These are phyloP conservation scores for Hibiscus tridactylites DNA, from an alignment of 345 rosid genomes.

Conservation along the genomic window DNA sequence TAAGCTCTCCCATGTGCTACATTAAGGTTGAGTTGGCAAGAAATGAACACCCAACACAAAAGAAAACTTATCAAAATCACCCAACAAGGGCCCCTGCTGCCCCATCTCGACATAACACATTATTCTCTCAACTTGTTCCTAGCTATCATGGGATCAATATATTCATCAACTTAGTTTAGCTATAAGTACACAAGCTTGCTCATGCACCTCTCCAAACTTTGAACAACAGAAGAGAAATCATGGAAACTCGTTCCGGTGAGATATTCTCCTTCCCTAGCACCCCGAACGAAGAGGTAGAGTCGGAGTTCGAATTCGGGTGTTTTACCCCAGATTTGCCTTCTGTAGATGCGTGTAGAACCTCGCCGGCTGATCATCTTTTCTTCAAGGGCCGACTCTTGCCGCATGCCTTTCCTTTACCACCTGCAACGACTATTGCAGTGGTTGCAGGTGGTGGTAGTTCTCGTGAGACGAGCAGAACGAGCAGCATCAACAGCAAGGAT, in stretches of 20 bases:
- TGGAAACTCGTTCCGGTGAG: conserved; percentile 3
- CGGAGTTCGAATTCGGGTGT: conserved; percentile 66
- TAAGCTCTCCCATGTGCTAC: conserved; percentile 6
- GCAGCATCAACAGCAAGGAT: conserved; percentile 48
- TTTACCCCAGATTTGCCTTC: conserved; percentile 56
- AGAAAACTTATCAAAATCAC: not conserved
- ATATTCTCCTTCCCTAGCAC: conserved; percentile 42
- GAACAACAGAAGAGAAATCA: not conserved
- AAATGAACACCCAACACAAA: not conserved
- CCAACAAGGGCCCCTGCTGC: conserved; percentile 8
- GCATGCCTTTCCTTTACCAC: conserved; percentile 48
- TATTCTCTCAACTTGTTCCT: conserved; percentile 5
- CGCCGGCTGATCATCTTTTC: conserved; percentile 85
- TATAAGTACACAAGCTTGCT: not conserved
- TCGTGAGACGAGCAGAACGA: conserved; percentile 34
- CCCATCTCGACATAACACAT: conserved; percentile 8
- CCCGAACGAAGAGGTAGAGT: conserved; percentile 27
- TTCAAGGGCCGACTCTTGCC: conserved; percentile 74
- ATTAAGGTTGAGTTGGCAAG: conserved; percentile 5
- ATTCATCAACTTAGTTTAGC: not conserved
- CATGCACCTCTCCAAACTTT: not conserved
- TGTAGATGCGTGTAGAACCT: conserved; percentile 34
- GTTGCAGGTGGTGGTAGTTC: not conserved
- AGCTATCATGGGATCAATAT: not conserved
- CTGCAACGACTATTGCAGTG: conserved; percentile 1